Percentiles rank a stretch among this genome's conserved stretches.
phyloP scores from a whole-genome alignment of 345 rosid species.

The Eucalyptus polyanthemos region DNA sequence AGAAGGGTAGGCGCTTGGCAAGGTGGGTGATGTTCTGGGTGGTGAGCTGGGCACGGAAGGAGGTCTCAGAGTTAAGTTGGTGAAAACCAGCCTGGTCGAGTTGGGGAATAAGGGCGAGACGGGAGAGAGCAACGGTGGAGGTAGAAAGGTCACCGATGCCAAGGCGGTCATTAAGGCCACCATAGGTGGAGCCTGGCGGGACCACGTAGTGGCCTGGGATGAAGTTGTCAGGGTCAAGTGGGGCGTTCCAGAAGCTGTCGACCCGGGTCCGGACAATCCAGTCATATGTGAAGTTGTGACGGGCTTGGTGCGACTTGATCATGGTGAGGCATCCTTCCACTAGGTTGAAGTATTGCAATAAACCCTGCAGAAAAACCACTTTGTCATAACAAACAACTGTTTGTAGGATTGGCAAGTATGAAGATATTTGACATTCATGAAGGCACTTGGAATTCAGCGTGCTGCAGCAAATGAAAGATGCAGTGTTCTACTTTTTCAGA shows the following conservation, averaged over 20 bases:
- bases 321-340: conserved; percentile 77
- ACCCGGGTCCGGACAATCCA: conserved; percentile 96
- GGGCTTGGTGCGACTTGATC: conserved; percentile 48
- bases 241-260: conserved; percentile 78
- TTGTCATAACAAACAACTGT: not conserved
- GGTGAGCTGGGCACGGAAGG: conserved; percentile 73
- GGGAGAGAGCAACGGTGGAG: conserved; percentile 71
- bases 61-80: conserved; percentile 71
- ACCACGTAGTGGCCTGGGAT: conserved; percentile 49
- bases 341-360: conserved; percentile 70
- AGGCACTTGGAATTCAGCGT: not conserved
- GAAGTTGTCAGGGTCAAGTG: conserved; percentile 47
- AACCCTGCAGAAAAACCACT: conserved; percentile 44
- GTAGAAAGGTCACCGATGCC: conserved; percentile 65
- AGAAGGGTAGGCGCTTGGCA: conserved; percentile 55
- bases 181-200: conserved; percentile 82
- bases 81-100: conserved; percentile 46
- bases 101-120: conserved; percentile 62
- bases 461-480: not conserved
- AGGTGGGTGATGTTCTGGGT: conserved; percentile 25
- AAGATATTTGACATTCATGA: not conserved
- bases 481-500: not conserved
- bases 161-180: conserved; percentile 90
- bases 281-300: conserved; percentile 48
- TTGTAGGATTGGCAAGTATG: not conserved